Percentiles rank a stretch among this genome's conserved stretches.
Evolutionary conservation across 768 basidiomycete species (phyloP).

Genomic region (Tricholoma hemisulphureum): DNA sequence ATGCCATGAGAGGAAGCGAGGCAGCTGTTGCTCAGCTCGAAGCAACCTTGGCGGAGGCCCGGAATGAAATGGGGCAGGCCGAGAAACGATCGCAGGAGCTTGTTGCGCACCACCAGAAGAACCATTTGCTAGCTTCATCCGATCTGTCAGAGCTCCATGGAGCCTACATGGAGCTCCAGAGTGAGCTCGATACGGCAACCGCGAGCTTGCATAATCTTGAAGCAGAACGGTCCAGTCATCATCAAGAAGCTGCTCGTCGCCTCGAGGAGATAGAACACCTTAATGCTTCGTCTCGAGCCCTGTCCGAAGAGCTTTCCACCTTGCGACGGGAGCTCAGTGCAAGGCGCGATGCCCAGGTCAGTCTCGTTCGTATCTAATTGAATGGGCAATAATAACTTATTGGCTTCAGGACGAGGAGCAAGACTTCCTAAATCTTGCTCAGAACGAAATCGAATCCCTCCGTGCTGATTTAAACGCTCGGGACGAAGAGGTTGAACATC

Average conservation of each 20-base stretch:
- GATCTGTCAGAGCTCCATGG: slow-evolving; percentile 59
- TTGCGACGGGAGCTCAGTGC: slow-evolving; percentile 55
- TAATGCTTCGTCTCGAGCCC: slow-evolving; percentile 39
- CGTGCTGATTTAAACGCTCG: slow-evolving; percentile 58
- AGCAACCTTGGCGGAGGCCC: slow-evolving; percentile 51
- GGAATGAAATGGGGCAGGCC: slow-evolving; percentile 46
- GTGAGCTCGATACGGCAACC: slow-evolving; percentile 55
- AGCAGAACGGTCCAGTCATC: slow-evolving; percentile 58
- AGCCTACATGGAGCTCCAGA: slow-evolving; percentile 59
- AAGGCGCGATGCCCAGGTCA: slow-evolving; percentile 36
- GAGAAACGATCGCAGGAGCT: slow-evolving; percentile 46
- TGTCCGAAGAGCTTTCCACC: slow-evolving; percentile 52
- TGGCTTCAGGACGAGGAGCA: slow-evolving; percentile 54
- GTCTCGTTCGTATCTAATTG: slow-evolving; percentile 11
- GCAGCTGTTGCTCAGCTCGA: slow-evolving; percentile 61
- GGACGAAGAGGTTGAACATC: slow-evolving; percentile 65
- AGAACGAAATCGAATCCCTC: slow-evolving; percentile 70
- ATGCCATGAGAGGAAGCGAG: slow-evolving; percentile 55
- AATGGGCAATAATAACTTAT: background rate
- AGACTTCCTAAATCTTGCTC: slow-evolving; percentile 60
- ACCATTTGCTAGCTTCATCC: slow-evolving; percentile 45
- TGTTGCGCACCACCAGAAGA: slow-evolving; percentile 50
- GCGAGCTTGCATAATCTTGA: slow-evolving; percentile 59
- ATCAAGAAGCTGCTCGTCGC: slow-evolving; percentile 53
- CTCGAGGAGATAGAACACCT: slow-evolving; percentile 61